Base-by-base conservation (phyloP, 1,284 basidiomycete species). In the Ceratobasidium sp. region DNA sequence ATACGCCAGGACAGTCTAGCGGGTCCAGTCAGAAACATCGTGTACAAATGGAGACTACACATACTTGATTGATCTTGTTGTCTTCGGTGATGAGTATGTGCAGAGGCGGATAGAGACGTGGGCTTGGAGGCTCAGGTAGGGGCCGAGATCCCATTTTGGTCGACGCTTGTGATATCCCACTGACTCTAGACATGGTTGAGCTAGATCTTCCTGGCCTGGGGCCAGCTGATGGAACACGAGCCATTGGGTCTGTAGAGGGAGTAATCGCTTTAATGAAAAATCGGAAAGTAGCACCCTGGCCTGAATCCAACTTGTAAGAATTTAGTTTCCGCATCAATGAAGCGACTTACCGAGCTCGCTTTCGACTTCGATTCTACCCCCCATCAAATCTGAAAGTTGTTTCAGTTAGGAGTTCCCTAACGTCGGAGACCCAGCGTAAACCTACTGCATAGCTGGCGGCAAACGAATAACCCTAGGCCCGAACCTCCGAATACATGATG, bases 241-340 rank as follows among this genome's bases (percentile, higher is more conserved):
- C 17, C 22, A 14, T n/a, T 2, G n/a, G 62, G 22, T 29, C 47
- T n/a, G 36, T 14, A 6, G 44, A 24, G 9, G 69, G 69, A 7
- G 47, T 6, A 7, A 73, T 65, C 19, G 76, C 79, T 51, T 77
- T 51, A 6, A 81, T 76, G 56, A 79, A 81, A 67, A 81, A 81
- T 27, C 80, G 76, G 65, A 81, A 81, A 9, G 79, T 81, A 8
- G 80, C 80, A 0, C 80, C 80, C 48, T 79, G 66, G n/a, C 79
- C 77, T 59, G 67, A 41, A 11, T 11, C 11, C 11, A 11, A 41
- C n/a, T 41, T 41, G 36, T 41, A 11, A 41, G 36, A 11, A 4
- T 41, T 41, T 4, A 5, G 36, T 41, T 41, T 31, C 31, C 7
- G 15, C 41, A 15, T 24, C 14, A 4, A 33, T 22, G 14, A 33